Conservation (phyloP, 345 rosid genomes). For the Arabidopsis arenosa region DNA sequence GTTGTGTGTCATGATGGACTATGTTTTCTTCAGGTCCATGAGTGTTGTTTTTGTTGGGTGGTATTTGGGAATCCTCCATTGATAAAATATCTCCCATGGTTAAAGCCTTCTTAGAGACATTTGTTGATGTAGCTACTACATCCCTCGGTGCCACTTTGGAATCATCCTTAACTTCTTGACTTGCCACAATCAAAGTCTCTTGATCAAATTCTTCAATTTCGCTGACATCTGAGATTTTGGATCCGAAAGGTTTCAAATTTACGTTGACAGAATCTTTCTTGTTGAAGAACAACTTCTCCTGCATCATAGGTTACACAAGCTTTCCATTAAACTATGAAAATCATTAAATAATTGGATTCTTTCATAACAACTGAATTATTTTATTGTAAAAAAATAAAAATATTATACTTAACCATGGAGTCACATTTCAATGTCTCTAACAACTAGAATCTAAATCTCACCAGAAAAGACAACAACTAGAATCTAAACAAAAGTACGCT, state of each 20-base stretch:
- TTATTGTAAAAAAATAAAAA: no score
- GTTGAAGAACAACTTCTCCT: conserved; percentile 52
- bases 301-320: conserved; percentile 29
- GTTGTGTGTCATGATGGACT: not conserved
- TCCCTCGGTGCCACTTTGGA: not conserved
- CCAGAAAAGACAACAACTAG: not conserved
- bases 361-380: not conserved
- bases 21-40: conserved; percentile 35
- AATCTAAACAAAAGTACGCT: not conserved
- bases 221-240: conserved; percentile 39
- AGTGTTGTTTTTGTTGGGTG: not conserved
- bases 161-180: conserved; percentile 22
- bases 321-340: not conserved
- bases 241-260: not conserved
- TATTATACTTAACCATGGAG: not conserved
- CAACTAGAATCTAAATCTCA: not conserved
- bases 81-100: conserved; percentile 56
- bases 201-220: conserved; percentile 19
- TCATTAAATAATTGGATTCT: not conserved
- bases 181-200: conserved; percentile 24
- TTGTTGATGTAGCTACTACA: conserved; percentile 30
- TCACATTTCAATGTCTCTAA: not conserved
- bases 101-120: conserved; percentile 36
- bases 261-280: not conserved
- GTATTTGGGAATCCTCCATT: conserved; percentile 30